Conservation (phyloP, 2,329 filamentous ascomycete genomes). For the Elsinoe australis region DNA sequence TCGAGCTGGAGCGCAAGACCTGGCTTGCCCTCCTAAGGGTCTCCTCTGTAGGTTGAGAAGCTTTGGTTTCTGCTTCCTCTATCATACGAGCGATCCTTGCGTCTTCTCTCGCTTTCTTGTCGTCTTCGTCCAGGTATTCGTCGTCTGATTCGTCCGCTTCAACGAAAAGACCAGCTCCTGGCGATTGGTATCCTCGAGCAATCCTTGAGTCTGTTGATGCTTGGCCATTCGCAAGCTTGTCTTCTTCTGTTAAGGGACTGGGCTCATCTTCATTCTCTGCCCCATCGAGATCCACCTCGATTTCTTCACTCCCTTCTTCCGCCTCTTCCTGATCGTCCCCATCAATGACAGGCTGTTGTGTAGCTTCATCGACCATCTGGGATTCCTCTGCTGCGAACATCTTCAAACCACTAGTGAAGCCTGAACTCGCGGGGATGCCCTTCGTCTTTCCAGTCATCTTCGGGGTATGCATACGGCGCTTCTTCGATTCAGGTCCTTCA, state of each 20-base stretch:
- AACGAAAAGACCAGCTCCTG: neutral
- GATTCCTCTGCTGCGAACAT: constrained; percentile 51
- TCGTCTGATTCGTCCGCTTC: constrained; percentile 32
- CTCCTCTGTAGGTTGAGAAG: constrained; percentile 36
- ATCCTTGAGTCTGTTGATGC: neutral
- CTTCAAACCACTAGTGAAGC: constrained; percentile 38
- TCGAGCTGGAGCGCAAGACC: constrained; percentile 49
- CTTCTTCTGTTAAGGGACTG: neutral
- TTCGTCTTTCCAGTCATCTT: constrained; percentile 36
- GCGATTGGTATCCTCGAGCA: neutral
- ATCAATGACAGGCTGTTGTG: constrained; percentile 30
- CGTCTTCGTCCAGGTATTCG: constrained; percentile 48
- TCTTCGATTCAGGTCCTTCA: constrained; percentile 50
- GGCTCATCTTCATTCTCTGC: constrained; percentile 51
- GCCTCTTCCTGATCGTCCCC: constrained; percentile 26
- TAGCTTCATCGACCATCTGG: constrained; percentile 30
- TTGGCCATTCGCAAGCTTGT: neutral
- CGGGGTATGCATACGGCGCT: constrained; percentile 37
- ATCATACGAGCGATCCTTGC: constrained; percentile 39
- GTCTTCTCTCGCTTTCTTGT: constrained; percentile 46
- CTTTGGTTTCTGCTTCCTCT: constrained; percentile 39
- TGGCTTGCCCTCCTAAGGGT: constrained; percentile 40
- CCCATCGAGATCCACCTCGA: constrained; percentile 57
- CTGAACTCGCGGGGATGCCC: constrained; percentile 36
- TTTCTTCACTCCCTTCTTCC: constrained; percentile 22